Evolutionary conservation across 2,329 filamentous ascomycete genomes (phyloP).

Genomic region (Colletotrichum horii): DNA sequence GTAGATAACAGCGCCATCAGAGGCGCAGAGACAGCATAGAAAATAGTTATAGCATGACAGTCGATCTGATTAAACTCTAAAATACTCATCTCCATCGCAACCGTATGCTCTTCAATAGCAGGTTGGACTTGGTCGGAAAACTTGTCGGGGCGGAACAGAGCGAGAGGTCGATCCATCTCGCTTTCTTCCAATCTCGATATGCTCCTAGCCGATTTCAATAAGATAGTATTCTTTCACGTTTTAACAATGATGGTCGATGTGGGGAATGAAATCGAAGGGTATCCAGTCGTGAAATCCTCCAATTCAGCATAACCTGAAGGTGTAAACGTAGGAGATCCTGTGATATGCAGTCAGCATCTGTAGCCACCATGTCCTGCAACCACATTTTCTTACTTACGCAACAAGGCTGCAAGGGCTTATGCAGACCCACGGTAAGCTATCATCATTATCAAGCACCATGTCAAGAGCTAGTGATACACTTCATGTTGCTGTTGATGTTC

Average conservation of each 20-base stretch:
- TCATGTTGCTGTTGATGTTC: not conserved
- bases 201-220: not conserved
- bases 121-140: not conserved
- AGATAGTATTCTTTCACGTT: not conserved
- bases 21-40: not conserved
- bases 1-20: not conserved
- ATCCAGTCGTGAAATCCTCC: not conserved
- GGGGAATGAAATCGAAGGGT: not conserved
- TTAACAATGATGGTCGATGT: not conserved
- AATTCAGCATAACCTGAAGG: rapidly evolving
- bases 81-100: not conserved
- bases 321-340: not conserved
- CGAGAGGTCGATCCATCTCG: not conserved
- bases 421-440: not conserved
- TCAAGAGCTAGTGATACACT: not conserved
- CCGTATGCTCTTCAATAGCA: not conserved
- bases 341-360: not conserved
- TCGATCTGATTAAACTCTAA: not conserved
- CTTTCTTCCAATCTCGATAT: not conserved
- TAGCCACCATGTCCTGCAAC: not conserved
- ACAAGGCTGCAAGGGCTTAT: not conserved
- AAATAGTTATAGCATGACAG: not conserved
- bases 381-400: not conserved
- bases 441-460: not conserved
- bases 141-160: not conserved